Conservation (phyloP, 2,329 filamentous ascomycete genomes). For the Stachybotrys chartarum region DNA sequence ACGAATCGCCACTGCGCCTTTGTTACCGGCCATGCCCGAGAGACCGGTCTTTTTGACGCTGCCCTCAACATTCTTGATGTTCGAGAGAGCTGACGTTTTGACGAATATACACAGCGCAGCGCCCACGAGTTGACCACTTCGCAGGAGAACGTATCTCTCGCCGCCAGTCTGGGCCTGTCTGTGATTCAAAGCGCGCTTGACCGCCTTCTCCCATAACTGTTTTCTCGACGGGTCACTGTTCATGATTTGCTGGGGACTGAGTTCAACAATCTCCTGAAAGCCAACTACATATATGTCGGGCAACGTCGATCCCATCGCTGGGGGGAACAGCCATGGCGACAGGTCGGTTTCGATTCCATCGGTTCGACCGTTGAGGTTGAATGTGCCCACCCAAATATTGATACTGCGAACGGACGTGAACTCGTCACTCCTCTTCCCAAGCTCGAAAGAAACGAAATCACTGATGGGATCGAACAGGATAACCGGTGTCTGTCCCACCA, state of each 20-base stretch:
- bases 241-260: slow-evolving; percentile 98
- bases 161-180: slow-evolving; percentile 57
- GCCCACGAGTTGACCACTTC: slow-evolving; percentile 90
- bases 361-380: slow-evolving; percentile 88
- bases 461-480: slow-evolving; percentile 91
- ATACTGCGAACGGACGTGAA: slow-evolving; percentile 71
- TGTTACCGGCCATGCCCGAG: slow-evolving; percentile 96
- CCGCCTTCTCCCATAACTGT: slow-evolving; percentile 77
- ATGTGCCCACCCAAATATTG: slow-evolving; percentile 79
- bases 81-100: slow-evolving; percentile 64
- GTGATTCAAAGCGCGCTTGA: slow-evolving; percentile 68
- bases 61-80: slow-evolving; percentile 95
- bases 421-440: slow-evolving; percentile 60
- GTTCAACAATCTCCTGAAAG: slow-evolving; percentile 97
- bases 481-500: slow-evolving; percentile 78
- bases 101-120: slow-evolving; percentile 91
- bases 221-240: slow-evolving; percentile 87
- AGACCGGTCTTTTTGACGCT: slow-evolving; percentile 90
- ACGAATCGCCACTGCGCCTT: slow-evolving; percentile 92
- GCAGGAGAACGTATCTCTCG: slow-evolving; percentile 79
- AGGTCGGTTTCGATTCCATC: slow-evolving; percentile 73
- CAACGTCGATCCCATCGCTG: slow-evolving; percentile 47
- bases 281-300: slow-evolving; percentile 86
- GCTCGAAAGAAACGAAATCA: slow-evolving; percentile 75
- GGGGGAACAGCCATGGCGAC: slow-evolving; percentile 76